A percentile compares a stretch with the other conserved stretches of the same genome.
Conservation (phyloP, 169 alveolate genomes). For the Plasmodium chabaudi region DNA sequence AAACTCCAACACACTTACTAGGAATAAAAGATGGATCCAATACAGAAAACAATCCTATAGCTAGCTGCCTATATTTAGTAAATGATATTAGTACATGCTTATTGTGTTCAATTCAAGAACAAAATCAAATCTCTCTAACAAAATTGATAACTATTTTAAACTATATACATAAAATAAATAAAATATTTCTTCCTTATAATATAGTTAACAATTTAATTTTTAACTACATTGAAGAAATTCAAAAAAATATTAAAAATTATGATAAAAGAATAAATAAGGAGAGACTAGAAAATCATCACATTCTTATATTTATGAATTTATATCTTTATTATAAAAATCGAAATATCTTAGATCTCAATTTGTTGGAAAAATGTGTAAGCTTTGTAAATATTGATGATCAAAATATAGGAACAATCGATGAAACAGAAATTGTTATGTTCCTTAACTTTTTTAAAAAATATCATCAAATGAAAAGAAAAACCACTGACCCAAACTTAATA, state of each 20-base stretch:
- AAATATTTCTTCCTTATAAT: constrained; percentile 1
- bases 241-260: background rate
- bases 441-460: constrained; percentile 5
- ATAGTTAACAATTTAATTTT: background rate
- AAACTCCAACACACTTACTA: background rate
- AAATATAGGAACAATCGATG: background rate
- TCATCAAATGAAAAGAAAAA: background rate
- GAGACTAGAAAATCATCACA: background rate
- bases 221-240: background rate
- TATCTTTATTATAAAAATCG: constrained; percentile 6
- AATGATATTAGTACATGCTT: constrained; percentile 2
- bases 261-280: background rate
- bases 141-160: constrained; percentile 30
- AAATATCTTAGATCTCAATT: background rate
- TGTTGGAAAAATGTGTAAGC: constrained; percentile 6
- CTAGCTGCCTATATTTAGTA: background rate
- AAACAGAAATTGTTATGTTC: constrained; percentile 36
- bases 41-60: background rate
- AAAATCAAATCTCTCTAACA: background rate
- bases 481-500: no score
- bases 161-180: constrained; percentile 30
- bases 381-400: background rate
- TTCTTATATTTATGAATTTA: constrained; percentile 30
- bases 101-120: background rate
- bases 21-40: background rate